These are phyloP conservation scores for Termitomyces sp. DNA, from an alignment of 768 basidiomycete genomes.

Conservation along the genomic window DNA sequence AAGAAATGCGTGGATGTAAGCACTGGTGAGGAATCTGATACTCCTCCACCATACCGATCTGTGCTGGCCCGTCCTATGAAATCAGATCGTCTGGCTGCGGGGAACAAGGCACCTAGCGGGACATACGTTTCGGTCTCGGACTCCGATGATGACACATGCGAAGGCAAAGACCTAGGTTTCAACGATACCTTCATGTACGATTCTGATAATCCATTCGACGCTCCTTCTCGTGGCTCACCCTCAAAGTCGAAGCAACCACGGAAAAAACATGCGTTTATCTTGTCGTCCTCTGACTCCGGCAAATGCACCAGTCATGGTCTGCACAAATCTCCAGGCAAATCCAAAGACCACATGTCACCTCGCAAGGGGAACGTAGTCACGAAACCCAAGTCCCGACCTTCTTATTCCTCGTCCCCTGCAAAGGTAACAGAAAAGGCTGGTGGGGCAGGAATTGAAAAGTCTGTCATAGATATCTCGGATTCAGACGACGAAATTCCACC, in stretches of 20 bases:
- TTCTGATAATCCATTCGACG: conserved; percentile 8
- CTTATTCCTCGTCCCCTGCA: conserved; percentile 7
- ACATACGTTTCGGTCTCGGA: conserved; percentile 7
- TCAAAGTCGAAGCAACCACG: neutral
- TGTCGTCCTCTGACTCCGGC: conserved; percentile 17
- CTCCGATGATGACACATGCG: conserved; percentile 7
- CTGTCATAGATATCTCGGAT: conserved; percentile 34
- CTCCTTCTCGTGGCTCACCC: neutral
- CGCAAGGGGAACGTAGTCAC: neutral
- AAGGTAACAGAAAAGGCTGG: neutral
- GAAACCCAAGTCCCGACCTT: neutral
- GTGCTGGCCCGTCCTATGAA: conserved; percentile 8
- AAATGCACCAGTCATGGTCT: neutral
- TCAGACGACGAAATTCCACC: conserved; percentile 20
- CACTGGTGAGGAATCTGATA: conserved; percentile 4
- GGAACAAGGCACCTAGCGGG: neutral
- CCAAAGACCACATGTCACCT: conserved; percentile 13
- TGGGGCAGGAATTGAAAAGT: neutral
- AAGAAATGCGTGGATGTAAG: neutral
- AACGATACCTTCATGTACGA: conserved; percentile 11
- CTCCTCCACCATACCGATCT: neutral
- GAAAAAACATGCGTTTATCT: conserved; percentile 2
- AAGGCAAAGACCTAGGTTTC: neutral
- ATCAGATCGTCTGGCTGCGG: conserved; percentile 6
- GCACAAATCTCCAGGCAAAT: conserved; percentile 18